Evolutionary conservation across 2,329 filamentous ascomycete species (phyloP).

Genomic region (Ascochyta koolunga): DNA sequence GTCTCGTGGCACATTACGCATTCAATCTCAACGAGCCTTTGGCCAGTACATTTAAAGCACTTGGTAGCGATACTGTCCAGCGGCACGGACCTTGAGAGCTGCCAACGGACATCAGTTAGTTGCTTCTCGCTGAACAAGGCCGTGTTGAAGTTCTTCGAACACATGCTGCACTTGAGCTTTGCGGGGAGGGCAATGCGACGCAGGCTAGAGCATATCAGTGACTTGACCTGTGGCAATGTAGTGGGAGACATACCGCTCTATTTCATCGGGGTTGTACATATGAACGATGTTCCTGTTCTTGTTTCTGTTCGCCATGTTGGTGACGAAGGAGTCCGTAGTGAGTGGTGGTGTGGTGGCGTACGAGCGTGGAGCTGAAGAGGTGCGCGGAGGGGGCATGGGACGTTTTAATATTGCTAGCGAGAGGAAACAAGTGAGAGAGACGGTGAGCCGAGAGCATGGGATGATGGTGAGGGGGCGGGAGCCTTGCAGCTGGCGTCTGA

Average conservation of each 20-base stretch:
- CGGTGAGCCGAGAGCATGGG: background rate
- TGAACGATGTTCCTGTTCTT: conserved; percentile 6
- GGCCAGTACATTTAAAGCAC: conserved; percentile 55
- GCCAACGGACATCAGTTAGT: conserved; percentile 42
- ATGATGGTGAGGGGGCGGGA: background rate
- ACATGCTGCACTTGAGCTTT: conserved; percentile 55
- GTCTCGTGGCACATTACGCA: conserved; percentile 56
- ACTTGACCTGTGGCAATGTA: background rate
- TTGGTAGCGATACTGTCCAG: conserved; percentile 27
- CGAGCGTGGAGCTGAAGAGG: background rate
- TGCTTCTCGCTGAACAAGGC: conserved; percentile 56
- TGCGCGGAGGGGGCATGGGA: background rate
- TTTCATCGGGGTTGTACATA: conserved; percentile 21
- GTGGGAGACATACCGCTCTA: conserved; percentile 13
- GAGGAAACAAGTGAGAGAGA: background rate
- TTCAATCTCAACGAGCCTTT: conserved; percentile 53
- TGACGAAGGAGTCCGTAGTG: background rate
- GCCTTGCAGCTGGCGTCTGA: conserved; percentile 1
- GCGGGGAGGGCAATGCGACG: conserved; percentile 26
- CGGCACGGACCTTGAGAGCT: conserved; percentile 12
- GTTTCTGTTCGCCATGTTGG: background rate
- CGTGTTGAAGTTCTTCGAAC: conserved; percentile 49
- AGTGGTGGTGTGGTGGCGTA: background rate
- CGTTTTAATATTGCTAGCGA: background rate
- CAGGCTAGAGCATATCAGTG: conserved; percentile 20